Evolutionary conservation across 192 early-diverging fungal species (phyloP).

Genomic region (Coemansia sp.): DNA sequence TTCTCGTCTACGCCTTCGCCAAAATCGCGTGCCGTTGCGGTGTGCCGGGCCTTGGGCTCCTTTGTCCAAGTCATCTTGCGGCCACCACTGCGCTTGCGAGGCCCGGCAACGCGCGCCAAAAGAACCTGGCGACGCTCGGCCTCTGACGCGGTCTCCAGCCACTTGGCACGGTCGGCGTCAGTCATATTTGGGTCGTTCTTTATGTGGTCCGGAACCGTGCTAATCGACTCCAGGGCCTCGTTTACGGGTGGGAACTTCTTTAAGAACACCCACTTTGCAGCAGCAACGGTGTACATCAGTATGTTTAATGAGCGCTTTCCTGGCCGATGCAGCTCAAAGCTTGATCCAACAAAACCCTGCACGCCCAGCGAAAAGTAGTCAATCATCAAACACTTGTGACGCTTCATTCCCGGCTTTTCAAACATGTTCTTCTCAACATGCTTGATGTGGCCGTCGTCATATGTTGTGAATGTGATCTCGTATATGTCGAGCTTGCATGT

Average conservation of each 20-base stretch:
- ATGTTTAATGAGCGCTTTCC: conserved; percentile 67
- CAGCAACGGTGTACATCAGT: conserved; percentile 63
- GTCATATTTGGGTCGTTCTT: conserved; percentile 42
- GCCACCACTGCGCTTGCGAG: conserved; percentile 36
- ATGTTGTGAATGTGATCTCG: conserved; percentile 61
- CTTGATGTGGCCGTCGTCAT: conserved; percentile 63
- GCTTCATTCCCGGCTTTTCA: conserved; percentile 42
- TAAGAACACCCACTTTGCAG: conserved; percentile 64
- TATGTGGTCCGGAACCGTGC: conserved; percentile 54
- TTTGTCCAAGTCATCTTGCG: conserved; percentile 48
- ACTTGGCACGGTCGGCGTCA: conserved; percentile 36
- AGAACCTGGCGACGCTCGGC: conserved; percentile 40
- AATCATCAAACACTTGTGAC: conserved; percentile 62
- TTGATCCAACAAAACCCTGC: conserved; percentile 70
- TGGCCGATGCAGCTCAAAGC: conserved; percentile 68
- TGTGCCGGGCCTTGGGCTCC: conserved; percentile 38
- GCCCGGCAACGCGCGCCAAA: conserved; percentile 37
- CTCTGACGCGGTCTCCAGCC: conserved; percentile 37
- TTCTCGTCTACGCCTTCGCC: conserved; percentile 35
- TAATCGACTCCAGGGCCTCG: conserved; percentile 61
- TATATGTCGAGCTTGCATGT: conserved; percentile 70
- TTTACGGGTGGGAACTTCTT: conserved; percentile 65
- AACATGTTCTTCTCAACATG: conserved; percentile 61
- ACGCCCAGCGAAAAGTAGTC: conserved; percentile 75
- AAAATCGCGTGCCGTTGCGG: conserved; percentile 38